Base-by-base conservation (phyloP, 495 filamentous ascomycete species). In the Thermochaetoides thermophila region DNA sequence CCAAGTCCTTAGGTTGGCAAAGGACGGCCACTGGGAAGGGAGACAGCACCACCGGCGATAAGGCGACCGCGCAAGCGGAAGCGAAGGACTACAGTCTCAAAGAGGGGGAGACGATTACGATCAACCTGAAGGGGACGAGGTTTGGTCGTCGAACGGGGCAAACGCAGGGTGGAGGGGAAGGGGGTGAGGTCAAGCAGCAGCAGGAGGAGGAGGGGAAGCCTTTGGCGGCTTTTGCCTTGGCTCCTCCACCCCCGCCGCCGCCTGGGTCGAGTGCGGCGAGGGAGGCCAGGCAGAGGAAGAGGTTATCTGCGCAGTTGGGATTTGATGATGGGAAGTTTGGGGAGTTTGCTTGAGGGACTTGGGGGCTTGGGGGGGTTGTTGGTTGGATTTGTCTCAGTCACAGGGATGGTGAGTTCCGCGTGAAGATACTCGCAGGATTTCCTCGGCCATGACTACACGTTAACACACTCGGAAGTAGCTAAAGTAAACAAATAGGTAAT, bases 81-180 rank as follows among this genome's bases (percentile, higher is more conserved):
- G 80, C 76, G 56, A 66, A 64, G 34, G 82, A 86, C 49, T 81
- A 77, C 40, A 79, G 75, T 35, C 46, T 89, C 29, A 87, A 87
- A 56, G 79, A 83, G 37, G 82, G 82, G 7, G 76, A 89, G 63
- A 87, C 78, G 3, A 87, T 89, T 32, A 79, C 74, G 24, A 72
- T 89, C 29, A 82, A 80, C 50, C 57, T 85, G 37, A 76, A 72
- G 21, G 67, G 59, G 7, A 55, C 49, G 19, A 58, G 61, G 21
- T 60, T 63, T 32, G 67, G 61, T 7, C 54, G 59, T 29, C 55
- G 59, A 22, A 35, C 43, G 20, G 27, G 38, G 18, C 34, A 43
- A 17, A 42, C 43, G 25, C 28, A 46, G 26, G 8, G 29, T 30
- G 39, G 15, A 1, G 27, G 32, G 9, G 17, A 17, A 14, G 12